Evolutionary conservation across 768 basidiomycete species (phyloP).

Genomic region (Ramaria rubella): DNA sequence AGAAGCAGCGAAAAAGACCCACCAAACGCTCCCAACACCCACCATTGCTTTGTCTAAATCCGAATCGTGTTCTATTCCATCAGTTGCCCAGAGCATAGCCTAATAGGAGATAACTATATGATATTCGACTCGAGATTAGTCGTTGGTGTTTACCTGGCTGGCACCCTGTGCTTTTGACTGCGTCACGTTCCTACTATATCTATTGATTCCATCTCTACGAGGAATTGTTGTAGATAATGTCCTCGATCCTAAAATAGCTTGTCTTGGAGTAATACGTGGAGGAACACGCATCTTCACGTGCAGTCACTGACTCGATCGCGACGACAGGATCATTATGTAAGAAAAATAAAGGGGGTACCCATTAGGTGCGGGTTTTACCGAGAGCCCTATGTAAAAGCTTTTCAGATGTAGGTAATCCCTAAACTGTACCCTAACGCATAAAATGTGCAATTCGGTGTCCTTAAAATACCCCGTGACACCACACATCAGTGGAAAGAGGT

Average conservation of each 20-base stretch:
- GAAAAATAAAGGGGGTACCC: no score
- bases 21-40: conserved; percentile 96
- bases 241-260: not conserved
- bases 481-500: no score
- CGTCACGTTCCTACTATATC: conserved; percentile 77
- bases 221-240: not conserved
- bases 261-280: not conserved
- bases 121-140: not conserved
- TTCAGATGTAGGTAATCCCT: no score
- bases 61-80: conserved; percentile 68
- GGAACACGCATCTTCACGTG: not conserved
- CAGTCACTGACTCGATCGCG: conserved; percentile 4
- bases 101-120: conserved; percentile 24
- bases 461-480: no score
- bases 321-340: no score
- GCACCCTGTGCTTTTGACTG: conserved; percentile 93
- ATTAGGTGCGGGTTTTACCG: no score
- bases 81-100: conserved; percentile 99
- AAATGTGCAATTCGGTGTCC: no score
- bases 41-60: conserved; percentile 98
- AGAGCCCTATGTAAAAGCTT: no score
- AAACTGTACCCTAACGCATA: no score
- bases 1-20: conserved; percentile 24
- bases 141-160: conserved; percentile 56
- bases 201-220: conserved; percentile 35